Conservation (phyloP, 2,329 filamentous ascomycete genomes). For the Cercospora nicotianae region DNA sequence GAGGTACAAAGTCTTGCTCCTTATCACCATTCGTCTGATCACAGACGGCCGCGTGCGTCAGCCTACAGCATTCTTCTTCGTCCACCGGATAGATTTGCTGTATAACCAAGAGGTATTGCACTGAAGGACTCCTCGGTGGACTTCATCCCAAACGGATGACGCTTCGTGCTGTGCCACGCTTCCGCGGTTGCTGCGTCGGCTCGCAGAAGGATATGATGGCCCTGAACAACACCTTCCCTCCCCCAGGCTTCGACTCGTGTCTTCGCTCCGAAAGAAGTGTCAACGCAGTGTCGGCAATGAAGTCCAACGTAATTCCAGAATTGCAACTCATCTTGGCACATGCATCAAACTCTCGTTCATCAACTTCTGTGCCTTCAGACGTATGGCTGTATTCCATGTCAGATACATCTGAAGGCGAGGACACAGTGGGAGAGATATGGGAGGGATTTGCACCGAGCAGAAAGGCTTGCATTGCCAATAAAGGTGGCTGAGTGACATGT, state of each 20-base stretch:
- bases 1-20: neutral
- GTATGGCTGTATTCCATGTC: neutral
- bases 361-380: neutral
- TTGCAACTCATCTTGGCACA: slow-evolving; percentile 33
- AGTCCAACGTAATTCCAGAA: slow-evolving; percentile 34
- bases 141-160: slow-evolving; percentile 24
- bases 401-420: neutral
- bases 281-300: slow-evolving; percentile 32
- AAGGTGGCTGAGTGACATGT: slow-evolving; percentile 31
- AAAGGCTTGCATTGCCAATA: slow-evolving; percentile 32
- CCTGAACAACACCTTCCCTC: slow-evolving; percentile 27
- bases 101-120: neutral
- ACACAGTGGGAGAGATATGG: neutral
- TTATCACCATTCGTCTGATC: neutral
- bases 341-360: slow-evolving; percentile 4
- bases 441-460: slow-evolving; percentile 5
- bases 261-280: slow-evolving; percentile 21
- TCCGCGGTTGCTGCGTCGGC: slow-evolving; percentile 19
- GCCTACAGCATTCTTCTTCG: neutral
- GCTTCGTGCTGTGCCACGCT: slow-evolving; percentile 22
- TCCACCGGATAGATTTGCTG: neutral
- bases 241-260: neutral
- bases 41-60: neutral
- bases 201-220: slow-evolving; percentile 34
- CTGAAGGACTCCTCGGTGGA: neutral